A percentile compares a stretch with the other conserved stretches of the same genome.
Conservation (phyloP, 495 filamentous ascomycete species). For the Daldinia vernicosa region DNA sequence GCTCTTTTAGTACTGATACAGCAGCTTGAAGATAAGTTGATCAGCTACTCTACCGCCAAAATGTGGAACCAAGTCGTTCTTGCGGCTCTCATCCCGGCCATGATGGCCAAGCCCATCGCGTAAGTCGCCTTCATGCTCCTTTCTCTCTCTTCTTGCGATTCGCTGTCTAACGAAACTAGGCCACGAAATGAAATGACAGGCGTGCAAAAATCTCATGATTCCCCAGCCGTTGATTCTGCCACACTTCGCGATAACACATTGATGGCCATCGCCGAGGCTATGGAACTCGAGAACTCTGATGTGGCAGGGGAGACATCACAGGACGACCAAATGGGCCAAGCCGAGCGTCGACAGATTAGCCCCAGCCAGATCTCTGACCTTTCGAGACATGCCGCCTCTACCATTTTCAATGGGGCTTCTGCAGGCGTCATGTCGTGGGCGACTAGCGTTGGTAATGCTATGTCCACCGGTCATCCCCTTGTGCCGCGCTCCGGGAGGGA, state of each 20-base stretch:
- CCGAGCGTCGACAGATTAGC: background rate
- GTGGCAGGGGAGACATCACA: background rate
- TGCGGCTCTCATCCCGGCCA: conserved; percentile 33
- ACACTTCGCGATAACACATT: background rate
- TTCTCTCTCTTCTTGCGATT: background rate
- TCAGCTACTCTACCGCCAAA: conserved; percentile 6
- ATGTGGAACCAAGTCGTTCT: conserved; percentile 36
- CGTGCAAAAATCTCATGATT: conserved; percentile 1
- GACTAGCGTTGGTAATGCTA: background rate
- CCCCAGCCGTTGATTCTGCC: background rate
- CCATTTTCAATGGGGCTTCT: background rate
- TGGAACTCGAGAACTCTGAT: background rate
- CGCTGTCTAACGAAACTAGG: conserved; percentile 17
- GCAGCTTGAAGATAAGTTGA: background rate
- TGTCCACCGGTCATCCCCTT: background rate
- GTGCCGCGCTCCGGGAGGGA: background rate
- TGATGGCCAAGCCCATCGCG: conserved; percentile 35
- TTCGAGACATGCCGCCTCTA: background rate
- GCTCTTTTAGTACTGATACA: background rate
- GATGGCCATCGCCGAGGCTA: background rate
- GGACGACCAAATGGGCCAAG: background rate
- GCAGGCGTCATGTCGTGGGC: background rate
- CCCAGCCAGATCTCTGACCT: background rate
- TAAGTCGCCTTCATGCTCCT: conserved; percentile 4
- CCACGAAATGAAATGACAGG: background rate